Evolutionary conservation across 108 stramenopile genomes (phyloP).

Genomic region (Pseudonitzschia multiseries): DNA sequence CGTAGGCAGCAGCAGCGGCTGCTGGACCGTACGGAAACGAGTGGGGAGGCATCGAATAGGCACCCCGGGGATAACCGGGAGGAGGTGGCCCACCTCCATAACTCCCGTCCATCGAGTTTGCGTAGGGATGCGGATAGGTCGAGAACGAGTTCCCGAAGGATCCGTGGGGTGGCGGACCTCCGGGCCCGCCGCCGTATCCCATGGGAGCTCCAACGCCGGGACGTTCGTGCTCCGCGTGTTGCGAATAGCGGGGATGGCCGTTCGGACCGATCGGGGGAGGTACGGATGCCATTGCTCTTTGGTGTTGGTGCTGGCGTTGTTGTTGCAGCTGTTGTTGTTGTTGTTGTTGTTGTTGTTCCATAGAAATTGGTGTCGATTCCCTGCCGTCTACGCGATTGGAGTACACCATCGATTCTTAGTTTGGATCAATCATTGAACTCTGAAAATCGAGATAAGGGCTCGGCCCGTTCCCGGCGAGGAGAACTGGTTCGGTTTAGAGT

Average conservation of each 20-base stretch:
- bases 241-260: constrained; percentile 6
- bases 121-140: background rate
- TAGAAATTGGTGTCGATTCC: too few species aligned
- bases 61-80: background rate
- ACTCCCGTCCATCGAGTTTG: background rate
- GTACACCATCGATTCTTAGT: background rate
- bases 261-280: background rate
- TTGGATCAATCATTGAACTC: too few species aligned
- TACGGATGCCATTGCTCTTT: background rate
- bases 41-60: background rate
- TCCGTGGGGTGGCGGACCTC: background rate
- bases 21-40: background rate
- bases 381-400: background rate
- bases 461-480: too few species aligned
- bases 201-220: background rate
- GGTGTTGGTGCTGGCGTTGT: background rate
- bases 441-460: too few species aligned
- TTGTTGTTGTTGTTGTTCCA: background rate
- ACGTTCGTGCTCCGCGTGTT: background rate
- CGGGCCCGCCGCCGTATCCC: background rate
- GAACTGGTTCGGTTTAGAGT: too few species aligned
- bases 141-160: background rate
- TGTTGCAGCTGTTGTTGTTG: too few species aligned
- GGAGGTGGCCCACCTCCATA: background rate
- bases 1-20: background rate